phyloP scores from a whole-genome alignment of 257 asterid species.

The Penstemon davidsonii region DNA sequence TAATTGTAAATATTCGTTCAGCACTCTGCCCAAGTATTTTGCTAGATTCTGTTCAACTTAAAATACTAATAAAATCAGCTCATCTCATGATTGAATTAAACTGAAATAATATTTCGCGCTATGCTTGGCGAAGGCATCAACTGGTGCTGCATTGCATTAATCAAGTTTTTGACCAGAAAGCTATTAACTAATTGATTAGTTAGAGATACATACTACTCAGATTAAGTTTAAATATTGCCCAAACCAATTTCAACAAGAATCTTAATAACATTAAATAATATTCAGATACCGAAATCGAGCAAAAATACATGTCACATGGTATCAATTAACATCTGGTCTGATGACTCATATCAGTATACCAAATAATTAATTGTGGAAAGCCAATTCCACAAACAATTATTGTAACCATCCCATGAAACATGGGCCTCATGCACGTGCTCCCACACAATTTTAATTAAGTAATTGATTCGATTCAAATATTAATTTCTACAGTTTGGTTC shows the following conservation, averaged over 20 bases:
- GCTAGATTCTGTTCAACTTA: constrained; percentile 5
- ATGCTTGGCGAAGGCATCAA: constrained; percentile 17
- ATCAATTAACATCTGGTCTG: not conserved
- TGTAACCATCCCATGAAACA: constrained; percentile 40
- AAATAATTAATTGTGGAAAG: not conserved
- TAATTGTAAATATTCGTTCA: not conserved
- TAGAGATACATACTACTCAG: too few species aligned
- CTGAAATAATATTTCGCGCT: not conserved
- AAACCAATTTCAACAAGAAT: not conserved
- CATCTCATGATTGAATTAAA: not conserved
- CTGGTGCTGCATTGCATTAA: constrained; percentile 13
- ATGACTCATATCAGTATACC: not conserved
- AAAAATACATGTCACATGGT: not conserved
- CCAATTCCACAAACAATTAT: not conserved
- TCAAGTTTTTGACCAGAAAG: not conserved
- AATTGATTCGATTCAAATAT: constrained; percentile 11
- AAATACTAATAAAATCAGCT: not conserved
- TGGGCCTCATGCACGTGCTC: constrained; percentile 27
- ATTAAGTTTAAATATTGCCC: too few species aligned
- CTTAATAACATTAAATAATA: not conserved
- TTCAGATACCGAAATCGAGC: not conserved
- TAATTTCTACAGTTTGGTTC: not conserved
- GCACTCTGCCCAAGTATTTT: constrained; percentile 14
- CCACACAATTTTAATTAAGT: not conserved
- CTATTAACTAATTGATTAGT: not conserved